Evolutionary conservation across 192 early-diverging fungal genomes (phyloP).

Genomic region (Backusella westeae): DNA sequence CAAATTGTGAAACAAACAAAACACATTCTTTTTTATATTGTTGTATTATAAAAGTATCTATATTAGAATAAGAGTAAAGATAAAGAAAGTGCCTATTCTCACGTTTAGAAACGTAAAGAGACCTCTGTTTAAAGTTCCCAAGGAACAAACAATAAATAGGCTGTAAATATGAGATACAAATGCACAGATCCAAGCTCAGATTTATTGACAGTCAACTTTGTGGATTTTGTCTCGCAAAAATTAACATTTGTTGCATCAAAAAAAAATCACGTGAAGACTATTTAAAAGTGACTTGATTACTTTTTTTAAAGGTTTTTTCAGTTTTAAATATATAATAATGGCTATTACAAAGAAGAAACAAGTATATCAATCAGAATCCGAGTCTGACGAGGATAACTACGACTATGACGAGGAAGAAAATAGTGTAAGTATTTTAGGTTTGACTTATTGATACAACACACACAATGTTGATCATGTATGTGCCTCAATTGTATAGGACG

Average conservation of each 20-base stretch:
- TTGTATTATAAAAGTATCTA: neutral
- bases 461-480: neutral
- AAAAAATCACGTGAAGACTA: neutral
- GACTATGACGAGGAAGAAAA: conserved; percentile 8
- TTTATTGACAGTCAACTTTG: neutral
- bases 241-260: neutral
- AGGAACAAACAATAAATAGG: neutral
- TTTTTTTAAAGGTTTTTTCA: neutral
- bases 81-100: neutral
- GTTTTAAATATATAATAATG: neutral
- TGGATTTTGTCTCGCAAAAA: neutral
- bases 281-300: neutral
- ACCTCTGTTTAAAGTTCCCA: neutral
- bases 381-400: conserved; percentile 9
- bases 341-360: conserved; percentile 4
- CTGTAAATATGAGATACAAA: neutral
- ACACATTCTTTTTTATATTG: neutral
- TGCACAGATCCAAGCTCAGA: neutral
- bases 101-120: neutral
- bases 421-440: neutral
- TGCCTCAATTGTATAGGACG: neutral
- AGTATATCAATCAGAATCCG: conserved; percentile 4
- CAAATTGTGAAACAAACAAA: neutral
- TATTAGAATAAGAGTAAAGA: neutral
- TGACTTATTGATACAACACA: neutral